Evolutionary conservation across 306 rosid genomes (phyloP).

Genomic region (Inga laurina): DNA sequence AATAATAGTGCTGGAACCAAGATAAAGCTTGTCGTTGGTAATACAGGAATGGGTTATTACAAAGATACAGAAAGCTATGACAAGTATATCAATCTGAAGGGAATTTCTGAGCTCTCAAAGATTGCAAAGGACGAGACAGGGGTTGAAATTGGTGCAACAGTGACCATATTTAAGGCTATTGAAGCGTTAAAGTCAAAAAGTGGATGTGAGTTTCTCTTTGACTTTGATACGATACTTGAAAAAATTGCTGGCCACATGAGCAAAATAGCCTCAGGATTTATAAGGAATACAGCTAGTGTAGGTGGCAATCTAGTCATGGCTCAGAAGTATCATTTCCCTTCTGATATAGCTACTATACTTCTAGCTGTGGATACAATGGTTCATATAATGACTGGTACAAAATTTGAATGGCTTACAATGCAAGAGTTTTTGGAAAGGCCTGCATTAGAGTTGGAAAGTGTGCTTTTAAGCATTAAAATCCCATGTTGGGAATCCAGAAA

Average conservation of each 20-base stretch:
- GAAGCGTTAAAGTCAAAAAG: slow-evolving; percentile 44
- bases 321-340: slow-evolving; percentile 76
- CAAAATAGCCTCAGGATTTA: slow-evolving; percentile 9
- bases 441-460: slow-evolving; percentile 51
- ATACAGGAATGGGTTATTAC: slow-evolving; percentile 56
- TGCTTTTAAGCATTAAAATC: slow-evolving; percentile 66
- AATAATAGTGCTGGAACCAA: slow-evolving; percentile 20
- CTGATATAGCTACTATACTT: slow-evolving; percentile 79
- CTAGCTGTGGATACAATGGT: slow-evolving; percentile 72
- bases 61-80: slow-evolving; percentile 61
- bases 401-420: slow-evolving; percentile 54
- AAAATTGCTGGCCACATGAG: background rate
- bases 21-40: slow-evolving; percentile 26
- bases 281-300: slow-evolving; percentile 24
- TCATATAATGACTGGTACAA: slow-evolving; percentile 50
- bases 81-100: background rate
- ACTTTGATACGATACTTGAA: background rate
- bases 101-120: background rate
- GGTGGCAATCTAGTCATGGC: slow-evolving; percentile 96
- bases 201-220: background rate
- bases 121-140: slow-evolving; percentile 57
- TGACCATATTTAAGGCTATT: slow-evolving; percentile 63
- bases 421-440: slow-evolving; percentile 74
- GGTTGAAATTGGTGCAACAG: slow-evolving; percentile 70
- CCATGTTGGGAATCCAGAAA: slow-evolving; percentile 46